A percentile compares a stretch with the other conserved stretches of the same genome.
Evolutionary conservation across 306 rosid genomes (phyloP).

Genomic region (Hippophae tibetana): DNA sequence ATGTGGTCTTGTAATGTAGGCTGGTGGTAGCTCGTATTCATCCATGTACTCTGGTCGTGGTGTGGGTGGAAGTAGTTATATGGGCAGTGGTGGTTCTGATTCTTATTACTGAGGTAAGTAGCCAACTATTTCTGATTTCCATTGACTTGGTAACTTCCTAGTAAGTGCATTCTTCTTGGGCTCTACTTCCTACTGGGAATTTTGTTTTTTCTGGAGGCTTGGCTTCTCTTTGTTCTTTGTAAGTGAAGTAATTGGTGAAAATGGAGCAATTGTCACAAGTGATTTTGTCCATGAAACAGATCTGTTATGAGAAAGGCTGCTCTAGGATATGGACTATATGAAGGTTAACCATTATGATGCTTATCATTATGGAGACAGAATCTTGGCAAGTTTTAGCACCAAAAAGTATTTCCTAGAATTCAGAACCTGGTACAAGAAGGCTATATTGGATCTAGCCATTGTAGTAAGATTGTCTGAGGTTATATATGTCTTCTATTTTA

Average conservation of each 20-base stretch:
- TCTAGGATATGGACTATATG: slow-evolving; percentile 49
- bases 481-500: slow-evolving; percentile 12
- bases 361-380: slow-evolving; percentile 45
- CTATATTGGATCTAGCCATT: slow-evolving; percentile 30
- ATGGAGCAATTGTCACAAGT: slow-evolving; percentile 54
- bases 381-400: slow-evolving; percentile 25
- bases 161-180: neutral
- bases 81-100: slow-evolving; percentile 70
- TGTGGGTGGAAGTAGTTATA: slow-evolving; percentile 64
- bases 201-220: slow-evolving; percentile 21
- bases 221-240: slow-evolving; percentile 32
- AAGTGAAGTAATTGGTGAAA: slow-evolving; percentile 44
- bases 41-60: slow-evolving; percentile 71
- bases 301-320: slow-evolving; percentile 46
- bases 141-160: neutral
- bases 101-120: slow-evolving; percentile 81
- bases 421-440: slow-evolving; percentile 14
- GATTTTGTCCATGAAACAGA: slow-evolving; percentile 79
- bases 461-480: no score
- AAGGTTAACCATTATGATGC: slow-evolving; percentile 43
- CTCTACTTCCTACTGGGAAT: slow-evolving; percentile 23
- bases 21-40: slow-evolving; percentile 69
- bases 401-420: slow-evolving; percentile 13
- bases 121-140: neutral
- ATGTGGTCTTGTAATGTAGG: slow-evolving; percentile 30